Evolutionary conservation across 2,329 filamentous ascomycete genomes (phyloP).

Genomic region (Leptographium wingfieldii): DNA sequence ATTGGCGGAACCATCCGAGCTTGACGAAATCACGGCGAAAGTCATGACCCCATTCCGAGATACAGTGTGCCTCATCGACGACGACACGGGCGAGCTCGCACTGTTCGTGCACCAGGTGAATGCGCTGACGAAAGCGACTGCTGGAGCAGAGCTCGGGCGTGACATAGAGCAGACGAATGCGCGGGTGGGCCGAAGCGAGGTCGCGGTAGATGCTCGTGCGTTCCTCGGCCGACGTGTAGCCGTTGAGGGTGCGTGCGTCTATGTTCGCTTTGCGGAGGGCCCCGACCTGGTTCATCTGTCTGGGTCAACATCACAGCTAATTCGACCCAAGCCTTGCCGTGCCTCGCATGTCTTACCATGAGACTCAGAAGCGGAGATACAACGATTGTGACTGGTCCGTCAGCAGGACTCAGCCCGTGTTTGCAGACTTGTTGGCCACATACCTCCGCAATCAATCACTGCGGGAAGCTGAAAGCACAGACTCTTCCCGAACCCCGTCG

Average conservation of each 20-base stretch:
- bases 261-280: conserved; percentile 63
- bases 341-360: no score
- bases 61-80: conserved; percentile 92
- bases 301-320: no score
- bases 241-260: conserved; percentile 75
- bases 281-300: conserved; percentile 80
- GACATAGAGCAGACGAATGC: conserved; percentile 75
- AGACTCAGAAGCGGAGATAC: no score
- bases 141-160: conserved; percentile 80
- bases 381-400: no score
- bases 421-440: not conserved
- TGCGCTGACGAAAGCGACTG: conserved; percentile 61
- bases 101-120: conserved; percentile 64
- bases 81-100: conserved; percentile 77
- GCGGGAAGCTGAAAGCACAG: conserved; percentile 80
- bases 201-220: conserved; percentile 63
- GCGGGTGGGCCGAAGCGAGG: conserved; percentile 76
- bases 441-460: conserved; percentile 64
- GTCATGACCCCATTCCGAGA: conserved; percentile 96
- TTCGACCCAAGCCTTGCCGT: no score
- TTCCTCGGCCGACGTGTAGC: conserved; percentile 56
- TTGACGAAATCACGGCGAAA: conserved; percentile 88
- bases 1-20: conserved; percentile 71
- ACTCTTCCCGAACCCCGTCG: conserved; percentile 65
- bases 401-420: no score